Evolutionary conservation across 306 rosid genomes (phyloP).

Genomic region (Glycyrrhiza uralensis): DNA sequence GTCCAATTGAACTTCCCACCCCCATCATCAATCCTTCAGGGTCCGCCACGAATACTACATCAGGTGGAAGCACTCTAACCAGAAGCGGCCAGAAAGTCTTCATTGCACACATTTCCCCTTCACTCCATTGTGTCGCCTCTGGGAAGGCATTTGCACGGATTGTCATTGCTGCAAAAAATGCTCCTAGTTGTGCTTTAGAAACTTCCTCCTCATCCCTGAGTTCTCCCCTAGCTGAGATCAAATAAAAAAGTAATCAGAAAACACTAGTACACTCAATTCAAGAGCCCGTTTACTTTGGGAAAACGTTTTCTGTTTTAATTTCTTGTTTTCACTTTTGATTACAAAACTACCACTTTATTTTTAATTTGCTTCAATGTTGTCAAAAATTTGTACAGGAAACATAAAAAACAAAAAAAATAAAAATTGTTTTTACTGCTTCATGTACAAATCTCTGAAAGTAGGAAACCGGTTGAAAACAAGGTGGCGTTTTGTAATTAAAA

Average conservation of each 20-base stretch:
- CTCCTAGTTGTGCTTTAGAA: slow-evolving; percentile 86
- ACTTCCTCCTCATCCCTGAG: slow-evolving; percentile 66
- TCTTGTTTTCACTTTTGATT: no score
- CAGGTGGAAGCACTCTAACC: slow-evolving; percentile 75
- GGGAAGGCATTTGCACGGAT: slow-evolving; percentile 92
- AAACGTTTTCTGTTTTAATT: no score
- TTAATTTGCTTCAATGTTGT: no score
- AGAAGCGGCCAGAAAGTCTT: slow-evolving; percentile 79
- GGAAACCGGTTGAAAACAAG: no score
- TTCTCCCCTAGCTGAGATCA: slow-evolving; percentile 62
- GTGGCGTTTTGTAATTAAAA: no score
- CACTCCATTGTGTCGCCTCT: slow-evolving; percentile 96
- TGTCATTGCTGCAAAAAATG: slow-evolving; percentile 92
- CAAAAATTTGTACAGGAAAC: no score
- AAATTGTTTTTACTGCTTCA: no score
- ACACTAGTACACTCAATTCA: background rate
- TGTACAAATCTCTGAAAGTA: no score
- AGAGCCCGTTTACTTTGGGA: no score
- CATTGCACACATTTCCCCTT: slow-evolving; percentile 88
- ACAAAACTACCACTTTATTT: no score
- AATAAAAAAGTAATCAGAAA: background rate
- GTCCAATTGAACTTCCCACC: slow-evolving; percentile 75
- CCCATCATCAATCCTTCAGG: slow-evolving; percentile 92
- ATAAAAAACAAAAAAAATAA: no score
- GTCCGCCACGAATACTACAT: slow-evolving; percentile 78